phyloP scores from a whole-genome alignment of 345 rosid genomes.

The Diplotaxis tenuifolia region DNA sequence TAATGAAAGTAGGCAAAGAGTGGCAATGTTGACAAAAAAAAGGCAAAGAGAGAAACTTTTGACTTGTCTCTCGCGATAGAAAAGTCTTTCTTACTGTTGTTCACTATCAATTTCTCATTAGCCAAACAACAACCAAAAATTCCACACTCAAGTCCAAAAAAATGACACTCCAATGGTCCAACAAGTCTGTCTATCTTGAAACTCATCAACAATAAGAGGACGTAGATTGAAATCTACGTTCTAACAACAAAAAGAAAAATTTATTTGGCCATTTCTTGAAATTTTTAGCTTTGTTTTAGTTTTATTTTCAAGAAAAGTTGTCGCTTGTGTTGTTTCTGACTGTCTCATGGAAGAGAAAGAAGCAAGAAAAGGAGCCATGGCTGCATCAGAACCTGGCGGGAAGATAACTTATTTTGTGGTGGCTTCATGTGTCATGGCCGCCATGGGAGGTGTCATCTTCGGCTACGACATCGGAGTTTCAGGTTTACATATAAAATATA shows the following conservation, averaged over 20 bases:
- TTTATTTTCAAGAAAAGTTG: neutral
- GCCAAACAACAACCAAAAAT: slow-evolving; percentile 2
- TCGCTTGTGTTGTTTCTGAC: neutral
- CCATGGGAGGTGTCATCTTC: slow-evolving; percentile 84
- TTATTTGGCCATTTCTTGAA: neutral
- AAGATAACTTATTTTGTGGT: slow-evolving; percentile 59
- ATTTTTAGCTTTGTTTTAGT: neutral
- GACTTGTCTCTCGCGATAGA: slow-evolving; percentile 19
- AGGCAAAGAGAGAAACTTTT: neutral
- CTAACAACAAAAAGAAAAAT: neutral
- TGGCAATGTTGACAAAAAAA: too few relatives aligned
- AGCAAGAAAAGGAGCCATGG: slow-evolving; percentile 43
- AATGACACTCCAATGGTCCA: neutral
- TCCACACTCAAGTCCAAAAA: slow-evolving; percentile 16
- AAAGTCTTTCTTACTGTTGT: neutral
- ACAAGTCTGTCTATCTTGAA: slow-evolving; percentile 3
- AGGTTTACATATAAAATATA: slow-evolving; percentile 38
- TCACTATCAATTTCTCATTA: slow-evolving; percentile 9
- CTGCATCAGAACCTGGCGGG: slow-evolving; percentile 45
- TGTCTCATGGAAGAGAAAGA: slow-evolving; percentile 17
- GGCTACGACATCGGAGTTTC: slow-evolving; percentile 88
- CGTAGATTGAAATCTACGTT: neutral
- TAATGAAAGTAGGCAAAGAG: neutral
- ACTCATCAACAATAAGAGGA: neutral
- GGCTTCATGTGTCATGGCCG: slow-evolving; percentile 77